A percentile compares a stretch with the other conserved stretches of the same genome.
Evolutionary conservation across 257 asterid species (phyloP).

Genomic region (Rubia yunnanensis): DNA sequence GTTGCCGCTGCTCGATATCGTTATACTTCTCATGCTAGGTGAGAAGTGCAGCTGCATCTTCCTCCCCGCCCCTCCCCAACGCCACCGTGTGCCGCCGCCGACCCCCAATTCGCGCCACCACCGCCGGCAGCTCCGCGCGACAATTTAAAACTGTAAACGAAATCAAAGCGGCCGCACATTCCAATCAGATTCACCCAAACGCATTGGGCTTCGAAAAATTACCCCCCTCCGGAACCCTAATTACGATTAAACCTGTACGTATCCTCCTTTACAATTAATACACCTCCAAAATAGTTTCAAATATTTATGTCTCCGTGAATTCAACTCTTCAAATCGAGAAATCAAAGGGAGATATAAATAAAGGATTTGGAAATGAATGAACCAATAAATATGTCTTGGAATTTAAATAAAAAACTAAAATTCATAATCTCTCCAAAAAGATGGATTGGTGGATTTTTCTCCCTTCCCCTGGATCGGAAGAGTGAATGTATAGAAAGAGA

Average conservation of each 20-base stretch:
- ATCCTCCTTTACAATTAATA: constrained; percentile 1
- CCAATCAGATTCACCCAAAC: constrained; percentile 21
- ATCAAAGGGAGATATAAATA: constrained; percentile 3
- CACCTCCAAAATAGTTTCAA: constrained; percentile 5
- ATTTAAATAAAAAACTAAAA: neutral
- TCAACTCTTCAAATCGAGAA: constrained; percentile 3
- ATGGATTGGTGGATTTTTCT: neutral
- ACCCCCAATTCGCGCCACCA: constrained; percentile 11
- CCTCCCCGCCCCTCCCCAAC: constrained; percentile 31
- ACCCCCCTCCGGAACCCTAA: constrained; percentile 17
- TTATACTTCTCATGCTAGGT: constrained; percentile 99
- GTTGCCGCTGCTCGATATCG: constrained; percentile 71
- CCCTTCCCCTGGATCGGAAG: constrained; percentile 32
- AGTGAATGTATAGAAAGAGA: constrained; percentile 25
- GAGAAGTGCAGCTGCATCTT: constrained; percentile 99
- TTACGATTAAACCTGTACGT: constrained; percentile 1
- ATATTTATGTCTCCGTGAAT: neutral
- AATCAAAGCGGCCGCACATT: constrained; percentile 16
- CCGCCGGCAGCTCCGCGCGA: neutral
- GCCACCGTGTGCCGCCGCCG: constrained; percentile 18
- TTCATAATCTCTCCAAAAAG: neutral
- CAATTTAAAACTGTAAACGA: neutral
- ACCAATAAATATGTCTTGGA: neutral
- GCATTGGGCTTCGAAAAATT: constrained; percentile 21
- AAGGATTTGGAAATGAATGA: constrained; percentile 11